Percentiles rank a stretch among this genome's conserved stretches.
These are phyloP conservation scores for Arctostaphylos glauca DNA, from an alignment of 148 eudicot species.

Conservation along the genomic window DNA sequence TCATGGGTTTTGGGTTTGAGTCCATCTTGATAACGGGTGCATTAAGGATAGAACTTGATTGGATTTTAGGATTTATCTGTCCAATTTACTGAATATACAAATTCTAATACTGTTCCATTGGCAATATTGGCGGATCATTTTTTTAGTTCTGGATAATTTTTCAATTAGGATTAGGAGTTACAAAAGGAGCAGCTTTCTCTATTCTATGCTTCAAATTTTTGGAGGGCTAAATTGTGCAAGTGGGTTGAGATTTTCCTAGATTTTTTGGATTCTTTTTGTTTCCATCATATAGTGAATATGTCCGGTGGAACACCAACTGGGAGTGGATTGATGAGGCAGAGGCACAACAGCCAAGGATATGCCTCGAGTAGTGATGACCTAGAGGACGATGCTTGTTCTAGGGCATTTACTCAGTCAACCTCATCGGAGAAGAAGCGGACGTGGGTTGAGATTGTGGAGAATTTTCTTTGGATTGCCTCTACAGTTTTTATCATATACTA, in stretches of 20 bases:
- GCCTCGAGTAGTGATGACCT: constrained; percentile 79
- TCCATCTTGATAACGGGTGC: neutral
- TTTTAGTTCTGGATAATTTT: neutral
- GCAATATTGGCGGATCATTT: constrained; percentile 1
- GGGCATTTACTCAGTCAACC: constrained; percentile 34
- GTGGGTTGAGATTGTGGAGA: constrained; percentile 68
- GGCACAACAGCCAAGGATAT: constrained; percentile 80
- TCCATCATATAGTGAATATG: constrained; percentile 34
- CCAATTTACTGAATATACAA: constrained; percentile 2
- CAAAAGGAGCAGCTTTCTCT: neutral
- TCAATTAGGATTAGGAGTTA: neutral
- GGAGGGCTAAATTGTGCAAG: neutral
- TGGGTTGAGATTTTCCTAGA: neutral
- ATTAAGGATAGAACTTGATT: neutral
- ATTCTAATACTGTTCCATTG: constrained; percentile 2
- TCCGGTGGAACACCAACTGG: constrained; percentile 83
- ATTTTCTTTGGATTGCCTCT: constrained; percentile 77
- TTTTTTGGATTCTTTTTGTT: constrained; percentile 13
- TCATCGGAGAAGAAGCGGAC: constrained; percentile 19
- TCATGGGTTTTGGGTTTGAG: constrained; percentile 13
- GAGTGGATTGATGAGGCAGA: constrained; percentile 71
- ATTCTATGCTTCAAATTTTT: neutral
- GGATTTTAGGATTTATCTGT: neutral
- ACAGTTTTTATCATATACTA: constrained; percentile 67
- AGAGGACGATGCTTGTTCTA: constrained; percentile 90